Evolutionary conservation across 371 early-diverging fungal genomes (phyloP).

Genomic region (Lichtheimia ramosa): DNA sequence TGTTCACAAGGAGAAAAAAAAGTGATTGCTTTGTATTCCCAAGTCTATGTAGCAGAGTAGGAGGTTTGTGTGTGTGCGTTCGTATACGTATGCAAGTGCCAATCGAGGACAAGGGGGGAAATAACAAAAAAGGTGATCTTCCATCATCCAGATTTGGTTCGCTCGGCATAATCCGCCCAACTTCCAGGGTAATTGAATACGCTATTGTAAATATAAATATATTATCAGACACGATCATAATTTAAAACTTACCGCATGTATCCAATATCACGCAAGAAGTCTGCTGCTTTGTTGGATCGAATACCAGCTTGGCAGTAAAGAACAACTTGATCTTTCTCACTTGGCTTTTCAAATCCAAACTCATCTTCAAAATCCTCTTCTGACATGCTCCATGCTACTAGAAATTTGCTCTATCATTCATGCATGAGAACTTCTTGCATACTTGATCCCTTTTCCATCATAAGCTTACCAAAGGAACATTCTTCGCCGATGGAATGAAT

Average conservation of each 20-base stretch:
- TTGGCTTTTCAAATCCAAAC: conserved; percentile 57
- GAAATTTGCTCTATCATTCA: conserved; percentile 45
- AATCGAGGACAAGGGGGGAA: too few species aligned
- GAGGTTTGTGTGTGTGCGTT: background rate
- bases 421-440: background rate
- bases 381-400: conserved; percentile 46
- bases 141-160: conserved; percentile 1
- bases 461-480: conserved; percentile 55
- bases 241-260: conserved; percentile 32
- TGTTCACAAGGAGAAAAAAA: background rate
- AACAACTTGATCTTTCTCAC: conserved; percentile 38
- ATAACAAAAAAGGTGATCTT: too few species aligned
- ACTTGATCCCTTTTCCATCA: background rate
- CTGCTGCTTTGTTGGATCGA: conserved; percentile 56
- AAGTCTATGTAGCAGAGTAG: background rate
- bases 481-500: conserved; percentile 56
- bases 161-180: conserved; percentile 55
- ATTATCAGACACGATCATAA: background rate
- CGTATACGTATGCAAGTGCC: too few species aligned
- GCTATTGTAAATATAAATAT: conserved; percentile 18
- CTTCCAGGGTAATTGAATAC: conserved; percentile 63
- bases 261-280: conserved; percentile 47
- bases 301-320: conserved; percentile 67
- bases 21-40: background rate
- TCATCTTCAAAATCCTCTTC: conserved; percentile 46